A percentile compares a stretch with the other conserved stretches of the same genome.
Evolutionary conservation across 192 early-diverging fungal genomes (phyloP).

Genomic region (Mortierella claussenii): DNA sequence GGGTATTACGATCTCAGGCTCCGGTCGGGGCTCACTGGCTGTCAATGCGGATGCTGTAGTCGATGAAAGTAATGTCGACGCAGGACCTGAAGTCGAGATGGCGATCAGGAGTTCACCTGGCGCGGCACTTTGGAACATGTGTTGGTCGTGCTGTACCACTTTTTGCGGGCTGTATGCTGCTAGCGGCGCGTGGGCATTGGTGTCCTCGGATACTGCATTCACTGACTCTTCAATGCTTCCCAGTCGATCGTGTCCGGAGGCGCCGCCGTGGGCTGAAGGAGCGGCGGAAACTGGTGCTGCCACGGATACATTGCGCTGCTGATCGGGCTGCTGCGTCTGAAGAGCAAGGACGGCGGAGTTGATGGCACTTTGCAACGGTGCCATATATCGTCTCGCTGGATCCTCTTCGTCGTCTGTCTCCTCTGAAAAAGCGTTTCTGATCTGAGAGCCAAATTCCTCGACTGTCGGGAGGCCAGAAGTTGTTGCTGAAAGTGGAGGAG

Average conservation of each 20-base stretch:
- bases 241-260: background rate
- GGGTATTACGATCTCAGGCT: conserved; percentile 47
- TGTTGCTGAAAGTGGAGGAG: conserved; percentile 44
- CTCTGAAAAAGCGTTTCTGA: conserved; percentile 27
- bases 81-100: background rate
- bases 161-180: no score
- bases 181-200: no score
- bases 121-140: background rate
- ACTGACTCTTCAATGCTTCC: no score
- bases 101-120: background rate
- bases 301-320: background rate
- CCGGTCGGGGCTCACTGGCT: background rate
- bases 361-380: conserved; percentile 29
- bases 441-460: conserved; percentile 24
- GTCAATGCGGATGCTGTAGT: background rate
- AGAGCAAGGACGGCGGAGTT: conserved; percentile 35
- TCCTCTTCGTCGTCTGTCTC: conserved; percentile 50
- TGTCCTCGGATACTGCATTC: no score
- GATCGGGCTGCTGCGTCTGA: conserved; percentile 18
- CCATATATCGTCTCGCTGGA: conserved; percentile 35
- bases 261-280: background rate
- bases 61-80: background rate
- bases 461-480: conserved; percentile 18
- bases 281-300: background rate
- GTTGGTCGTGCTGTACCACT: background rate